Base-by-base conservation (phyloP, 768 basidiomycete species). In the Tremella yokohamensis region DNA sequence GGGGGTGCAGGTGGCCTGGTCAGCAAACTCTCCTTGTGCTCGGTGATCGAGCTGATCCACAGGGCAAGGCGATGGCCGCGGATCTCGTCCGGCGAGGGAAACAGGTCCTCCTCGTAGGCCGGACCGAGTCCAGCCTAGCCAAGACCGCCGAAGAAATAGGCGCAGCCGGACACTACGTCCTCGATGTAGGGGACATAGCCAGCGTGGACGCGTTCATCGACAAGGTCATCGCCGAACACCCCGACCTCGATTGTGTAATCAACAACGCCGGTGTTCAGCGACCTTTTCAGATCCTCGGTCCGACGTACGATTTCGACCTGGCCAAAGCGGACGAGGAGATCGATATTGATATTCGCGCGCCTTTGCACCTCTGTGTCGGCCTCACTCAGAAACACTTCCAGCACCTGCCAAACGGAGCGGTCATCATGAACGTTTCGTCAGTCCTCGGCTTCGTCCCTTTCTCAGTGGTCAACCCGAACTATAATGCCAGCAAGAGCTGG, bases 61-160 rank as follows among this genome's bases (percentile, higher is more conserved):
- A 68, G 66, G 66, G 66, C 40, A 65, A 65, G 59, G 66, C 66
- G 0, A 65, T 68, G 60, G 66, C 66, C 37, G 51, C 52, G n/a
- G 61, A 65, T 20, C 47, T 68, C 1, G 52, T 65, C 42, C 40
- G 47, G 15, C 58, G 59, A 20, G 66, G 66, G 22, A 68, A 65
- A 40, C 65, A 65, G 40, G 64, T 68, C 3, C 34, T 65, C 3
- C 24, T 68, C 1, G 64, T 60, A 11, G 66, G 66, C 16, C 54
- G 66, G 22, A 48, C 63, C 1, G 64, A 68, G 26, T 29, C 45
- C n/a, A 62, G 38, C n/a, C 56, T 68, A 13, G 38, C 37, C 19
- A 40, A 40, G 6, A 60, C 66, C 13, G 39, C 58, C 26, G 48
- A 54, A 47, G 66, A 68, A 24, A 65, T 68, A 40, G 56, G 56